phyloP scores from a whole-genome alignment of 176 grass and related monocot species.

The Triticum aestivum region IWGSC_CS_RefSeq_v2.1 NC_057812.1:658904078-658904577 shows the following conservation, averaged over 20 bases:
- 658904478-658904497: conserved; percentile 77
- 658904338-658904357: conserved; percentile 95
- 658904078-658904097: not conserved
- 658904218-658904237: conserved; percentile 97
- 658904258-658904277: conserved; percentile 49
- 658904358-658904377: conserved; percentile 94
- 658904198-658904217: conserved; percentile 97
- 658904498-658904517: conserved; percentile 80
- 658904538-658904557: conserved; percentile 89
- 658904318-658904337: conserved; percentile 92
- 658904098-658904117: not conserved
- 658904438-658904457: conserved; percentile 80
- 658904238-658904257: conserved; percentile 72
- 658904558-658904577: conserved; percentile 87
- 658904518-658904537: conserved; percentile 80
- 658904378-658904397: conserved; percentile 92
- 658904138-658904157: not conserved
- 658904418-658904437: conserved; percentile 88
- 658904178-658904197: conserved; percentile 84
- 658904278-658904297: conserved; percentile 60
- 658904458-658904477: conserved; percentile 68
- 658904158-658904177: conserved; percentile 65
- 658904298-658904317: conserved; percentile 78
- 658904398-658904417: conserved; percentile 98
- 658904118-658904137: not conserved